phyloP scores from a whole-genome alignment of 768 basidiomycete species.

The Postia placenta region DNA sequence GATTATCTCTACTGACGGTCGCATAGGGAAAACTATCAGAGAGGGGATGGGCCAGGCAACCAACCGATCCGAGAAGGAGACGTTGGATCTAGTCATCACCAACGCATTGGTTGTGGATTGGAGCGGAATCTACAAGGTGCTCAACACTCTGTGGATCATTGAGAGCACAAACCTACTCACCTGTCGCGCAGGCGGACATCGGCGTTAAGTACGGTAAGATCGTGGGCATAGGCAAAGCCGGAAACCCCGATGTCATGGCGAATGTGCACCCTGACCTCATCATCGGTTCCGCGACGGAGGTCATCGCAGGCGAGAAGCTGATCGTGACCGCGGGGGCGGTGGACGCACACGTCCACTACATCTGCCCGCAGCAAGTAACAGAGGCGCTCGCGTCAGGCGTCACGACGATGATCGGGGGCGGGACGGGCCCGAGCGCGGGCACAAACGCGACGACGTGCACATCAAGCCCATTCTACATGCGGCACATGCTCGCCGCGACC shows the following conservation, averaged over 20 bases:
- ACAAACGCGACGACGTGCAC: conserved; percentile 96
- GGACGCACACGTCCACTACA: conserved; percentile 91
- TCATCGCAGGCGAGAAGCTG: conserved; percentile 91
- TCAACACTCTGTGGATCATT: neutral
- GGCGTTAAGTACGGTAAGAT: conserved; percentile 84
- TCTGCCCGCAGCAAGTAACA: conserved; percentile 86
- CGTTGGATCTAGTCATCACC: conserved; percentile 90
- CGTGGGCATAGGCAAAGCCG: conserved; percentile 90
- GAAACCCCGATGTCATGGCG: conserved; percentile 92
- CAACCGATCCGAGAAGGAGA: conserved; percentile 55
- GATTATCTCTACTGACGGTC: neutral
- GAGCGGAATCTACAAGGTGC: conserved; percentile 90
- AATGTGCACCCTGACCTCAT: conserved; percentile 65
- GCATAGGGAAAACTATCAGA: conserved; percentile 80
- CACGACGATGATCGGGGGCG: conserved; percentile 94
- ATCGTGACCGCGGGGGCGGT: conserved; percentile 92
- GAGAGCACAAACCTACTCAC: conserved; percentile 8
- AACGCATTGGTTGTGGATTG: conserved; percentile 94
- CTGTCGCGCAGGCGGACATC: conserved; percentile 72
- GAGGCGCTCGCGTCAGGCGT: conserved; percentile 82
- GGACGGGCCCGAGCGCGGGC: conserved; percentile 88
- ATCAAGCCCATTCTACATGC: conserved; percentile 82
- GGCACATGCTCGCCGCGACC: conserved; percentile 86
- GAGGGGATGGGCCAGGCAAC: conserved; percentile 97
- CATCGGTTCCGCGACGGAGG: conserved; percentile 90